phyloP scores from a whole-genome alignment of 2,329 filamentous ascomycete species.

The Xylaria hypoxylon region DNA sequence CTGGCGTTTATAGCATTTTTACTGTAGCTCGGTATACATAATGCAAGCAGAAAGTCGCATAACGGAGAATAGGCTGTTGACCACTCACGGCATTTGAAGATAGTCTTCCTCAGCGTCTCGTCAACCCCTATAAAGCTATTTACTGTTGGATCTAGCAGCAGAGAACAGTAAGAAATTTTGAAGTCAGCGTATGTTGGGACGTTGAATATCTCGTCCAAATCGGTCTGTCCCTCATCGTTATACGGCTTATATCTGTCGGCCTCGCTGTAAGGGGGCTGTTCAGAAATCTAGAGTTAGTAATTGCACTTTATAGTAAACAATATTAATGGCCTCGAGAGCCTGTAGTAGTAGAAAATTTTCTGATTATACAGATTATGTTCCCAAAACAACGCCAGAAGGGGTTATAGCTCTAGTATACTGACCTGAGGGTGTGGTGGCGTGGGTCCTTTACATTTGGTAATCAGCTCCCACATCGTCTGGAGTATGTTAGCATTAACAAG shows the following conservation, averaged over 20 bases:
- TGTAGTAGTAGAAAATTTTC: too few species aligned
- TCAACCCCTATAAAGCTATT: constrained; percentile 38
- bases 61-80: not conserved
- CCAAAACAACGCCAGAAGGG: too few species aligned
- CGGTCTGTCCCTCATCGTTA: not conserved
- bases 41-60: not conserved
- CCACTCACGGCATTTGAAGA: constrained; percentile 42
- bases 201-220: not conserved
- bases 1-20: not conserved
- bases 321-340: too few species aligned
- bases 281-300: not conserved
- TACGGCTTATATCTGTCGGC: not conserved
- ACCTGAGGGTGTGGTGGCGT: constrained; percentile 41
- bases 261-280: constrained; percentile 22
- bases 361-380: too few species aligned
- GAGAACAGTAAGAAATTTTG: constrained; percentile 43
- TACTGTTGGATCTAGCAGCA: constrained; percentile 32
- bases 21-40: too few species aligned
- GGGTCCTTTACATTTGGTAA: constrained; percentile 38
- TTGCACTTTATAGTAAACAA: too few species aligned
- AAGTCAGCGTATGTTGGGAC: constrained; percentile 7
- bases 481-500: constrained; percentile 8
- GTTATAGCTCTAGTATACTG: too few species aligned
- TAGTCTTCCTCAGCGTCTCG: constrained; percentile 32
- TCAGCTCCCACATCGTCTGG: constrained; percentile 47